Evolutionary conservation across 2,329 filamentous ascomycete genomes (phyloP).

Genomic region (Colletotrichum simmondsii): DNA sequence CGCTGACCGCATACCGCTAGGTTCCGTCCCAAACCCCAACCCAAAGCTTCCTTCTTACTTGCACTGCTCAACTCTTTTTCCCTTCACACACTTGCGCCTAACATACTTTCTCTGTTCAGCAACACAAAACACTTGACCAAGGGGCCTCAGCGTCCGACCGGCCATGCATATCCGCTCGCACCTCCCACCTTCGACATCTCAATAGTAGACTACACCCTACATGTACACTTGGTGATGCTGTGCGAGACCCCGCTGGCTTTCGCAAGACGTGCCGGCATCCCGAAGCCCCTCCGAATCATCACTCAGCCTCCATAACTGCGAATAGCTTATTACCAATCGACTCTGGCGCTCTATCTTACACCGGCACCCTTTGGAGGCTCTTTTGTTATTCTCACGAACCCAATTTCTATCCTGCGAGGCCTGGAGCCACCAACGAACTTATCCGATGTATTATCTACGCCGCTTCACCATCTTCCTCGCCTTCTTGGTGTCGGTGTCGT

Average conservation of each 20-base stretch:
- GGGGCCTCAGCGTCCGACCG: conserved; percentile 29
- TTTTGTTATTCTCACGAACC: not conserved
- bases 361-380: not conserved
- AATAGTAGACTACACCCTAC: not conserved
- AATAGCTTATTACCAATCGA: conserved; percentile 4
- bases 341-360: not conserved
- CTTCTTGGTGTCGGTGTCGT: conserved; percentile 56
- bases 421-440: conserved; percentile 23
- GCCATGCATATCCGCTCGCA: conserved; percentile 29
- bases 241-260: conserved; percentile 21
- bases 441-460: conserved; percentile 59
- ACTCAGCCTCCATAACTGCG: conserved; percentile 25
- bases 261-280: conserved; percentile 32
- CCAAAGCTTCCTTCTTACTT: conserved; percentile 14
- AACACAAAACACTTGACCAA: conserved; percentile 28
- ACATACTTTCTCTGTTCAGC: conserved; percentile 24
- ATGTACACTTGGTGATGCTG: conserved; percentile 25
- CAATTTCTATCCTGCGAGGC: conserved; percentile 9
- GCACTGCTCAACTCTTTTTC: not conserved
- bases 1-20: conserved; percentile 4
- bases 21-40: conserved; percentile 23
- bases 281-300: conserved; percentile 29
- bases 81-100: conserved; percentile 12
- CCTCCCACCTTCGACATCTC: conserved; percentile 4
- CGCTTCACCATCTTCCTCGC: conserved; percentile 52